Evolutionary conservation across 2,329 filamentous ascomycete species (phyloP), one percentile per base, ranked within the genome.

Genomic region (Aspergillus glaucus): DNA sequence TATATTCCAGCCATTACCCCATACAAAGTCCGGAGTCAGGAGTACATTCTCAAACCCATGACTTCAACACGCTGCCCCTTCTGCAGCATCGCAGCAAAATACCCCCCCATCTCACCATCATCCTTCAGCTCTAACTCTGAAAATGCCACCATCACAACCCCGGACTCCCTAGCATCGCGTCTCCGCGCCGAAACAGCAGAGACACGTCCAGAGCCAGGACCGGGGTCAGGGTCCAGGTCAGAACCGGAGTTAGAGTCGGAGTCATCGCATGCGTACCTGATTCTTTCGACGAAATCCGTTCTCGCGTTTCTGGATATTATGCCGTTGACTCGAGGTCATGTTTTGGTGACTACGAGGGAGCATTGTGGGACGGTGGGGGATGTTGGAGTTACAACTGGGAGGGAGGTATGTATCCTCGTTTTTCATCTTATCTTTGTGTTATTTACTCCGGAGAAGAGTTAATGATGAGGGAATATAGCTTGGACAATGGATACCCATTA

Each of bases 251-350:
- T 21, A 21, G 37, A 21, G 15, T 9, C 7, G 10, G 26, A 30
- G 17, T 40, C 53, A 2, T 48, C 52, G 45, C 56, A 59, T 17
- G 62, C 69, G 1, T 63, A 80, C 60, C 63, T 96, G 26, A 79
- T 96, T 28, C 79, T 96, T 50, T 88, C 87, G 2, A 93, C 88
- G 1, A 82, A 82, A 1, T 68, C 83, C 52, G 81, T 93, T 24
- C 73, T 97, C 54, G 90, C 90, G 39, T 97, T 97, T 70, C 79
- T 97, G 59, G 92, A 97, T 71, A 95, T 96, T 62, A 80, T 94
- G 75, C 93, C 93, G 1, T 81, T 97, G 45, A 86, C 87, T 0
- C 76, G 76, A 0, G 91, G 91, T 1, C 92, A 97, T 74, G 70
- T 96, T 6, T 79, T 97, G 0, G 78, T 97, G 30, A 88, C 86